These are phyloP conservation scores for Ophiostoma sp. DNA, from an alignment of 2,329 filamentous ascomycete genomes.

Conservation along the genomic window DNA sequence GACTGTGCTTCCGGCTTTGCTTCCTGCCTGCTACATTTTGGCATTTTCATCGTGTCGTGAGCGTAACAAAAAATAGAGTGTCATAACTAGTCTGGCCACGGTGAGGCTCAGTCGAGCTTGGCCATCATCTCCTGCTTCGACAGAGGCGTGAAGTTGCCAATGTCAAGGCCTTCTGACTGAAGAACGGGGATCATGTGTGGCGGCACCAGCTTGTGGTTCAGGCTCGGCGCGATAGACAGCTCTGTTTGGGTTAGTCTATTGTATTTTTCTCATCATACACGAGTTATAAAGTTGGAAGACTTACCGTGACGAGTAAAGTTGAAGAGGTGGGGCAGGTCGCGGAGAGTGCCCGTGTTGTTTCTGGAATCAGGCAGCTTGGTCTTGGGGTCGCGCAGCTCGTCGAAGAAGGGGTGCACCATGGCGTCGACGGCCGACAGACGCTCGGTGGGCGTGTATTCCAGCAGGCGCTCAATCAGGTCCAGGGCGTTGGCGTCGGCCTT, in stretches of 20 bases:
- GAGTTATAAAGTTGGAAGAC: not conserved
- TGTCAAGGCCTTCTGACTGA: conserved; percentile 73
- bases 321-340: conserved; percentile 82
- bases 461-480: conserved; percentile 83
- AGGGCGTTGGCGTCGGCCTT: conserved; percentile 92
- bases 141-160: conserved; percentile 88
- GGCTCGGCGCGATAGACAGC: conserved; percentile 84
- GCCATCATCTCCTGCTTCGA: conserved; percentile 96
- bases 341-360: conserved; percentile 71
- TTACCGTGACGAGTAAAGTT: conserved; percentile 91
- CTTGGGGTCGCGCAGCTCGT: conserved; percentile 86
- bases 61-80: conserved; percentile 16
- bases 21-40: conserved; percentile 16
- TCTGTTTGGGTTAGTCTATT: conserved; percentile 42
- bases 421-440: conserved; percentile 88
- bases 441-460: conserved; percentile 97
- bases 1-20: not conserved
- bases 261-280: not conserved
- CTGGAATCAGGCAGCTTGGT: conserved; percentile 92
- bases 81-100: conserved; percentile 1
- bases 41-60: conserved; percentile 19
- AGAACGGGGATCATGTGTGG: conserved; percentile 71
- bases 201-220: conserved; percentile 87
- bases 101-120: conserved; percentile 71
- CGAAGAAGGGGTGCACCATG: conserved; percentile 98